These are phyloP conservation scores for Lentinus polychrous DNA, from an alignment of 1,284 basidiomycete genomes.

Conservation along the genomic window DNA sequence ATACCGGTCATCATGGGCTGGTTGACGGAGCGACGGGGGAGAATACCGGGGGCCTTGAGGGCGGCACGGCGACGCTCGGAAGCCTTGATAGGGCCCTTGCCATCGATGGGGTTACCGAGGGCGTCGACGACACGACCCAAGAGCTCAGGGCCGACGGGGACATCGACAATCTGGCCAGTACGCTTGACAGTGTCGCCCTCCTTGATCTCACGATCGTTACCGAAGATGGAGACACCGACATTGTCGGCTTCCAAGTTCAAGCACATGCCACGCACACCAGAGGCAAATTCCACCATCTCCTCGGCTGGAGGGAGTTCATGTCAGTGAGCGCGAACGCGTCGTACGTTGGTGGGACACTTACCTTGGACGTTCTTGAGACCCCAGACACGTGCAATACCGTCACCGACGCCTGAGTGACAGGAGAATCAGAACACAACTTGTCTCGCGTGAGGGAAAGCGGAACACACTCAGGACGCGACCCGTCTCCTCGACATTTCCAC, in stretches of 20 bases:
- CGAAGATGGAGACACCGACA: constrained; percentile 99
- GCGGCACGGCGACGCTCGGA: constrained; percentile 93
- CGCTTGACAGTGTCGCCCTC: constrained; percentile 99
- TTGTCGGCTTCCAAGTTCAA: constrained; percentile 99
- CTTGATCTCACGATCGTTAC: constrained; percentile 99
- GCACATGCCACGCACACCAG: constrained; percentile 97
- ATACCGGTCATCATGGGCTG: constrained; percentile 99
- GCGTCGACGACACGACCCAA: constrained; percentile 99
- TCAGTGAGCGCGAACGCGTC: constrained; percentile 10
- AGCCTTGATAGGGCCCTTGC: constrained; percentile 95
- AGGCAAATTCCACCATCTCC: constrained; percentile 99
- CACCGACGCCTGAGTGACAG: constrained; percentile 79
- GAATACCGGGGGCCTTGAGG: constrained; percentile 97
- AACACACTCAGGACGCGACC: constrained; percentile 93
- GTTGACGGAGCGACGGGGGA: constrained; percentile 98
- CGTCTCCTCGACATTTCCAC: constrained; percentile 97
- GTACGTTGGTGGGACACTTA: constrained; percentile 27
- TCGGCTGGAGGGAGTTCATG: constrained; percentile 61
- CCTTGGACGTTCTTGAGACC: constrained; percentile 88
- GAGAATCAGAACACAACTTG: constrained; percentile 8
- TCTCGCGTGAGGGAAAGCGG: background rate
- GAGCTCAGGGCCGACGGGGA: constrained; percentile 93
- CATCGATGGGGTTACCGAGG: constrained; percentile 98
- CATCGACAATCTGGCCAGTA: constrained; percentile 99
- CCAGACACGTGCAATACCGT: constrained; percentile 99